phyloP scores from a whole-genome alignment of 2,329 filamentous ascomycete genomes.

The Calonectria leucothoes region DNA sequence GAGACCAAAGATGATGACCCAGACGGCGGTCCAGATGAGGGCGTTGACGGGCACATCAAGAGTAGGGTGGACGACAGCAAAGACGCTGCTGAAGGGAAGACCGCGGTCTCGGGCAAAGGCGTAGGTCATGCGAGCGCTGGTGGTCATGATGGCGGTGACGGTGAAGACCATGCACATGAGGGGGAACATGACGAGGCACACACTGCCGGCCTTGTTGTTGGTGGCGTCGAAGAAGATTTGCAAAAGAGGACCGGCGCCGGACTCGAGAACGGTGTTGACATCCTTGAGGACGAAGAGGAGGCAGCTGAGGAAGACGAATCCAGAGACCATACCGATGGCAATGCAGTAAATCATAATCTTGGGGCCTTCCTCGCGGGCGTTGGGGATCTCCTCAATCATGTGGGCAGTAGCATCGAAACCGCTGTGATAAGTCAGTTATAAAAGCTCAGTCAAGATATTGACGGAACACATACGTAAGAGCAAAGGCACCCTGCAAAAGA shows the following conservation, averaged over 20 bases:
- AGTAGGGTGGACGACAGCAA: slow-evolving; percentile 69
- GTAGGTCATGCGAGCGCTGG: slow-evolving; percentile 74
- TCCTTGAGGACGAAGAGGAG: slow-evolving; percentile 74
- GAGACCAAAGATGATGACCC: slow-evolving; percentile 76
- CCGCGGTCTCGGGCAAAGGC: slow-evolving; percentile 75
- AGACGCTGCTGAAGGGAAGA: slow-evolving; percentile 71
- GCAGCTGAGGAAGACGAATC: slow-evolving; percentile 69
- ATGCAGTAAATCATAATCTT: slow-evolving; percentile 76
- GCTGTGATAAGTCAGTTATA: neutral
- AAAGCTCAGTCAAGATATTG: neutral
- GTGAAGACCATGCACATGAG: slow-evolving; percentile 75
- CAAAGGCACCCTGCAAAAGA: slow-evolving; percentile 63
- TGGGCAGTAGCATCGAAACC: slow-evolving; percentile 53
- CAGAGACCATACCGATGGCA: slow-evolving; percentile 71
- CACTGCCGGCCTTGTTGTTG: slow-evolving; percentile 68
- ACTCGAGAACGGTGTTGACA: slow-evolving; percentile 66
- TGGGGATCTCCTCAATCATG: slow-evolving; percentile 70
- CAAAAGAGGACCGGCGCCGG: slow-evolving; percentile 67
- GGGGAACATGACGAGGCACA: slow-evolving; percentile 75
- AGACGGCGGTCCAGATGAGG: slow-evolving; percentile 68
- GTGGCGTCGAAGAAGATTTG: slow-evolving; percentile 76
- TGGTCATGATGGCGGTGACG: slow-evolving; percentile 73
- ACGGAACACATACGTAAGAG: slow-evolving; percentile 50
- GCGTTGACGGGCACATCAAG: slow-evolving; percentile 77
- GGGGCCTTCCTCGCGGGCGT: slow-evolving; percentile 68